These are phyloP conservation scores for Mucor ambiguus DNA, from an alignment of 371 early-diverging fungal species.

Conservation along the genomic window DNA sequence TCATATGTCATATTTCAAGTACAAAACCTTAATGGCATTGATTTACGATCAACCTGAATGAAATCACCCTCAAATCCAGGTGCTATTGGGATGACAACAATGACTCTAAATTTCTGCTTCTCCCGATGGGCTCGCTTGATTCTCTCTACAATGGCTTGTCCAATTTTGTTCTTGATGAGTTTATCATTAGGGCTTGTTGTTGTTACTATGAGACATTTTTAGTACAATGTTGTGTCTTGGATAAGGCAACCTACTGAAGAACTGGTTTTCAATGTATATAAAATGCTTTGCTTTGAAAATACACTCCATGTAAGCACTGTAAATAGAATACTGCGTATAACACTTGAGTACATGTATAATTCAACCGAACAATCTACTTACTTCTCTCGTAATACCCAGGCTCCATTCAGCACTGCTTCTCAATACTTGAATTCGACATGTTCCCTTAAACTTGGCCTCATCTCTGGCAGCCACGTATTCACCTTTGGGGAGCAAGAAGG, in stretches of 20 bases:
- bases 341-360: neutral
- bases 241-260: conserved; percentile 68
- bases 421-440: conserved; percentile 71
- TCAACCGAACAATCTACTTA: conserved; percentile 3
- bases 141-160: conserved; percentile 74
- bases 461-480: conserved; percentile 72
- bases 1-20: neutral
- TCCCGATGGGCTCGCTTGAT: conserved; percentile 76
- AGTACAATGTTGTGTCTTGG: neutral
- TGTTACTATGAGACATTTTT: conserved; percentile 35
- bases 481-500: conserved; percentile 78
- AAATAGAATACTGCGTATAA: conserved; percentile 69
- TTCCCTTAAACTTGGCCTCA: conserved; percentile 64
- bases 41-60: conserved; percentile 47
- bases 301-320: conserved; percentile 78
- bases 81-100: conserved; percentile 86
- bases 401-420: conserved; percentile 75
- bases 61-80: conserved; percentile 92
- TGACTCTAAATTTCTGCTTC: conserved; percentile 73
- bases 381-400: conserved; percentile 59
- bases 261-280: conserved; percentile 97
- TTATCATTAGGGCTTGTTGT: conserved; percentile 42
- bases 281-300: conserved; percentile 83
- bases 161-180: conserved; percentile 49
- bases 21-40: conserved; percentile 43